Evolutionary conservation across 148 eudicot genomes (phyloP).

Genomic region (Persicaria tinctoria): DNA sequence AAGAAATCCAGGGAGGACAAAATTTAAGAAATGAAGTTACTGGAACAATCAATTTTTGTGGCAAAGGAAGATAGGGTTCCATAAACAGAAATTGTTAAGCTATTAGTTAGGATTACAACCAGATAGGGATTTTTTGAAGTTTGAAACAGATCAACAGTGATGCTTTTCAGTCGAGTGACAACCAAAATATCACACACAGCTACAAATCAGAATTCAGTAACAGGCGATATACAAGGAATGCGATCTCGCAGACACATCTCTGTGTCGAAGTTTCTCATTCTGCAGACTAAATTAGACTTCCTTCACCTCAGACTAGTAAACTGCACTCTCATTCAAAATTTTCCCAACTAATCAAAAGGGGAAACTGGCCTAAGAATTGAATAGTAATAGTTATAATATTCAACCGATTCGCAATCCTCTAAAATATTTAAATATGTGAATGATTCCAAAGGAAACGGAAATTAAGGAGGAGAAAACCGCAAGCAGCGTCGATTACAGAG

Average conservation of each 20-base stretch:
- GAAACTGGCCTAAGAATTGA: background rate
- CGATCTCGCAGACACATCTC: too few relatives aligned
- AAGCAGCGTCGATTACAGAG: background rate
- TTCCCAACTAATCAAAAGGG: background rate
- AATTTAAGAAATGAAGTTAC: too few relatives aligned
- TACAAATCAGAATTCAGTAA: background rate
- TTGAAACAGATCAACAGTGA: background rate
- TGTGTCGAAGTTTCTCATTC: too few relatives aligned
- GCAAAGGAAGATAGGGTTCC: too few relatives aligned
- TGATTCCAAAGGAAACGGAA: background rate
- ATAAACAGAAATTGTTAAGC: too few relatives aligned
- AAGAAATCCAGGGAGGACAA: too few relatives aligned
- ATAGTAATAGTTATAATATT: background rate
- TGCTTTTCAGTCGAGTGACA: background rate
- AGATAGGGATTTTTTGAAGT: background rate
- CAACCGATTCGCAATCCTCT: conserved; percentile 1
- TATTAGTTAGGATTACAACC: too few relatives aligned
- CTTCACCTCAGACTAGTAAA: background rate
- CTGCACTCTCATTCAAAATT: background rate
- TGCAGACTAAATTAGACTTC: background rate
- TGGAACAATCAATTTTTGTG: too few relatives aligned
- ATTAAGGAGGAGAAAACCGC: background rate
- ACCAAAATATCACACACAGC: background rate
- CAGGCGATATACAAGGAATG: background rate
- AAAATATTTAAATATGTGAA: background rate